phyloP scores from a whole-genome alignment of 2,329 filamentous ascomycete genomes.

The Ophiostoma himal-ulmi region DNA sequence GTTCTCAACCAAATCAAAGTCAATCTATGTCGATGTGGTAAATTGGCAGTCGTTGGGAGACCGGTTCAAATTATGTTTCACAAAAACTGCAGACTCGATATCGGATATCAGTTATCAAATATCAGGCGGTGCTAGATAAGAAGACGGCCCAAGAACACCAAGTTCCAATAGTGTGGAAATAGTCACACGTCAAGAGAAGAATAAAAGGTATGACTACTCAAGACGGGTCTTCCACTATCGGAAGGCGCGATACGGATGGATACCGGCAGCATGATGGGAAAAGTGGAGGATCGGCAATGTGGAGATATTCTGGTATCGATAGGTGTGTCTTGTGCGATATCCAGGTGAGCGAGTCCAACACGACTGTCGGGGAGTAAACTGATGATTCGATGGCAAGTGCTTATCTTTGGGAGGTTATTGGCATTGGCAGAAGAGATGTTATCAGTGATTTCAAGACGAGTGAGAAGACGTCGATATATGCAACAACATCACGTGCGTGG shows the following conservation, averaged over 20 bases:
- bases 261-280: neutral
- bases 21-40: neutral
- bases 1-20: neutral
- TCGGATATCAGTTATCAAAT: neutral
- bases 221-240: neutral
- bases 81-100: no score
- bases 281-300: conserved; percentile 12
- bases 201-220: neutral
- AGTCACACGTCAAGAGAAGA: neutral
- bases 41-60: no score
- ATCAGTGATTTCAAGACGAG: neutral
- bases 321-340: neutral
- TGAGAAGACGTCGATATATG: neutral
- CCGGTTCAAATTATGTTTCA: no score
- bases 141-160: neutral
- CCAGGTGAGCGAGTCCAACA: no score
- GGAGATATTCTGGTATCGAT: neutral
- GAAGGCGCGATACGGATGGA: conserved; percentile 5
- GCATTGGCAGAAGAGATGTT: neutral
- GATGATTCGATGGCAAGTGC: neutral
- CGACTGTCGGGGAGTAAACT: neutral
- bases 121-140: neutral
- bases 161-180: neutral
- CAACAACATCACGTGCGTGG: conserved; percentile 2
- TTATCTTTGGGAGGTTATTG: neutral